These are phyloP conservation scores for Amauroascus niger DNA, from an alignment of 2,329 filamentous ascomycete genomes.

Conservation along the genomic window DNA sequence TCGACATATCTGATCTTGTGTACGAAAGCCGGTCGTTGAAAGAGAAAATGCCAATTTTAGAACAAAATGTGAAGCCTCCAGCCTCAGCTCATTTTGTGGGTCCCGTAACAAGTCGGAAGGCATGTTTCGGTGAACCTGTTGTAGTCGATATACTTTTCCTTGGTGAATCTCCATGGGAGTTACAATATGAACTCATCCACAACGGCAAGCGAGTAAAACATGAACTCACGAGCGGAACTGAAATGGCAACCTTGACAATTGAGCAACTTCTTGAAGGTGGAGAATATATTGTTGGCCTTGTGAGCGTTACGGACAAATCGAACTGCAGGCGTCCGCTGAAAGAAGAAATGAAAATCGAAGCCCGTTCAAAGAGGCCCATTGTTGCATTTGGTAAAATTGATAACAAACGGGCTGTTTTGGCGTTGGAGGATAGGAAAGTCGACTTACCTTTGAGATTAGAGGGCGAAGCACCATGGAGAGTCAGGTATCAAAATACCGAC, in stretches of 20 bases:
- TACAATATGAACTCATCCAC: slow-evolving; percentile 90
- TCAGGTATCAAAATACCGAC: slow-evolving; percentile 63
- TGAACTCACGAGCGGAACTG: slow-evolving; percentile 53
- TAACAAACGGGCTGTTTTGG: slow-evolving; percentile 62
- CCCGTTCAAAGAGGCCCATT: slow-evolving; percentile 78
- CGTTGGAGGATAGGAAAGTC: slow-evolving; percentile 64
- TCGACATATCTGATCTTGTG: slow-evolving; percentile 68
- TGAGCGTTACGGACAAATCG: slow-evolving; percentile 74
- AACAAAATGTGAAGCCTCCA: slow-evolving; percentile 88
- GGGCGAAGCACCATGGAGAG: slow-evolving; percentile 73
- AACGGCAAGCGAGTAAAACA: slow-evolving; percentile 72
- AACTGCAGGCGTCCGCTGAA: slow-evolving; percentile 80
- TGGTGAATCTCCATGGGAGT: slow-evolving; percentile 75
- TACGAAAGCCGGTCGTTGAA: slow-evolving; percentile 59
- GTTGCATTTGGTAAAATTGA: slow-evolving; percentile 79
- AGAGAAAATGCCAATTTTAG: slow-evolving; percentile 54
- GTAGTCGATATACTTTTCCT: slow-evolving; percentile 63
- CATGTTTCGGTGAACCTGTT: slow-evolving; percentile 75
- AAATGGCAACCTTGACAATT: slow-evolving; percentile 63
- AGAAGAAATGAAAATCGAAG: slow-evolving; percentile 73
- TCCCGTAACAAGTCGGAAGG: slow-evolving; percentile 46
- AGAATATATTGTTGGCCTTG: slow-evolving; percentile 79
- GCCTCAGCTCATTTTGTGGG: slow-evolving; percentile 64
- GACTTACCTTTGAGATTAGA: slow-evolving; percentile 74
- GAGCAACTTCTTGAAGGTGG: slow-evolving; percentile 67